Evolutionary conservation across 1,284 basidiomycete genomes (phyloP), one percentile per base, ranked within the genome.

Genomic region (Cryptococcus deneoformans): DNA sequence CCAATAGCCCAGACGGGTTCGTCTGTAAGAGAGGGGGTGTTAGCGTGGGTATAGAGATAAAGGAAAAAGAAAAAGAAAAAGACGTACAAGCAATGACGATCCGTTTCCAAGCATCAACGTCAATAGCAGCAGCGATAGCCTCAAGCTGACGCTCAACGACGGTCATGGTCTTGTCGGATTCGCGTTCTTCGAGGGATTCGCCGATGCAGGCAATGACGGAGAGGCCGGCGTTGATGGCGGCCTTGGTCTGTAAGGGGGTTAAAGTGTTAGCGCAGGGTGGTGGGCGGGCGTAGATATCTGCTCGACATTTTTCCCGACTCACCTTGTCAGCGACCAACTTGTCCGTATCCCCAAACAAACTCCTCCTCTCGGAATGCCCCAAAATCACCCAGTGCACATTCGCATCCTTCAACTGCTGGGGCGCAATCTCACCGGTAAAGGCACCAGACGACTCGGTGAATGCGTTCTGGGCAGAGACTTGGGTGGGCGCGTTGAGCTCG

Each of bases 1-100:
- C 94, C 95, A 75, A 99, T 99, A 44, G 95, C 96, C 96, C 95
- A 99, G 36, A 99, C 95, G 48, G 92, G 91, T 77, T 94, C 91
- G 77, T 93, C 69, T 71, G 49, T 39, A 36, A 14, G n/a, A n/a
- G n/a, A n/a, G n/a, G n/a, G 20, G 20, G 20, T 20, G 20, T 20
- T 20, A 20, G 20, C 16, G 6, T 11, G 16, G 52, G 12, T 11
- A 10, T 12, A 14, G 29, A 36, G 12, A 11, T 5, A 45, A 9
- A 34, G 35, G 36, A 20, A 34, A 9, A 44, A 20, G 1, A n/a
- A n/a, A n/a, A n/a, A 29, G 6, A 9, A 12, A 35, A 37, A 5
- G 36, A 55, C 69, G 58, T 55, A 71, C 68, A 99, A 16, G 95
- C 95, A 70, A 99, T 83, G 62, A 99, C 95, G 73, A 98, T 83